These are phyloP conservation scores for Scutellaria barbata DNA, from an alignment of 257 asterid genomes.

Conservation along the genomic window DNA sequence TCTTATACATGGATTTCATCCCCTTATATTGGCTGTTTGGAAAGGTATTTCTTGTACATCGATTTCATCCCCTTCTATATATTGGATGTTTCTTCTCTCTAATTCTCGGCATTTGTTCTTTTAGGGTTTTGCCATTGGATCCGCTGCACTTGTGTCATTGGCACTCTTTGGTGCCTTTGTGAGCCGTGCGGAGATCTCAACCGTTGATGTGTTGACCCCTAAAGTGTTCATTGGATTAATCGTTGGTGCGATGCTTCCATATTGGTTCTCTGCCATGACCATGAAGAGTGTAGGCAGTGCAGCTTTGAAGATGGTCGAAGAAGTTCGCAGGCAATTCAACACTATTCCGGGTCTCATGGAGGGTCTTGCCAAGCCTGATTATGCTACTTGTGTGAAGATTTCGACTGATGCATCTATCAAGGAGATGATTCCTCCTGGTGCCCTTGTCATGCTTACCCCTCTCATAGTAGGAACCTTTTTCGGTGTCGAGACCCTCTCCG, in stretches of 20 bases:
- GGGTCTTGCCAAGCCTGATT: conserved; percentile 77
- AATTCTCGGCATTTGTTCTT: conserved; percentile 13
- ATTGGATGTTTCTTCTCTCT: neutral
- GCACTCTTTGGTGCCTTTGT: conserved; percentile 95
- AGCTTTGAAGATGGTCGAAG: conserved; percentile 92
- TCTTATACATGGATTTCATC: neutral
- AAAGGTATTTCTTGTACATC: conserved; percentile 48
- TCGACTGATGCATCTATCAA: conserved; percentile 87
- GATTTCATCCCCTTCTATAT: neutral
- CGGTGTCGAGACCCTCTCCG: conserved; percentile 90
- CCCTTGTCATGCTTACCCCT: conserved; percentile 93
- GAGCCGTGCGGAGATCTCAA: conserved; percentile 75
- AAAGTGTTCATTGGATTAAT: conserved; percentile 83
- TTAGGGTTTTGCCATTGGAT: conserved; percentile 93
- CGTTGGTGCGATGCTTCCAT: conserved; percentile 94
- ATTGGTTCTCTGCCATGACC: conserved; percentile 97
- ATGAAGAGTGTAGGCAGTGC: conserved; percentile 97
- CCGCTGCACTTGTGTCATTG: conserved; percentile 86
- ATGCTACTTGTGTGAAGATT: conserved; percentile 85
- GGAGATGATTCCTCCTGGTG: conserved; percentile 96
- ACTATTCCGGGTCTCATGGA: conserved; percentile 87
- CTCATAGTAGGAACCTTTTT: conserved; percentile 78
- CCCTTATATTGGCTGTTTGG: conserved; percentile 40
- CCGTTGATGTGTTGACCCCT: conserved; percentile 81
- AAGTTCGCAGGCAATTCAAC: conserved; percentile 85